phyloP scores from a whole-genome alignment of 257 asterid genomes.

The Coffea eugenioides region DNA sequence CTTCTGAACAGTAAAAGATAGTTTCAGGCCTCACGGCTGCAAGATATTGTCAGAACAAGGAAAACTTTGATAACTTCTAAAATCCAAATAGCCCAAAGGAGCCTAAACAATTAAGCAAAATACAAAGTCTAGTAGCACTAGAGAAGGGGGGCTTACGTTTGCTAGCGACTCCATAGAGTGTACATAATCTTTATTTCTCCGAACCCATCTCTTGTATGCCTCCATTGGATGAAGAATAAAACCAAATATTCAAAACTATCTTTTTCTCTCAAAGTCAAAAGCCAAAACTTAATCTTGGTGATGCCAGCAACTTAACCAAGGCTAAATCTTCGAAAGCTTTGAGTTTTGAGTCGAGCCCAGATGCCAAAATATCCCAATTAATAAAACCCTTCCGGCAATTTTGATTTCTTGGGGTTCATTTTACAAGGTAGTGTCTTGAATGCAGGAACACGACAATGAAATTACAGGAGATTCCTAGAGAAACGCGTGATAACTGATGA shows the following conservation, averaged over 20 bases:
- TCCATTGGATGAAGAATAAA: slow-evolving; percentile 52
- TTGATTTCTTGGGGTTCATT: background rate
- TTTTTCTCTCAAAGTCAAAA: background rate
- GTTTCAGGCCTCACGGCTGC: too few species aligned
- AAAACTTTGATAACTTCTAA: background rate
- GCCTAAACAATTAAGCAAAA: background rate
- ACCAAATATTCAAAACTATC: slow-evolving; percentile 16
- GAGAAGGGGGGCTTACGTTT: slow-evolving; percentile 56
- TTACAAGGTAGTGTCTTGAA: too few species aligned
- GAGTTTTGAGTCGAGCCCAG: background rate
- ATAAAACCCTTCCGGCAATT: background rate
- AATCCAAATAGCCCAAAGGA: background rate
- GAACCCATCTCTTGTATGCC: slow-evolving; percentile 89
- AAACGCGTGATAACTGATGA: too few species aligned
- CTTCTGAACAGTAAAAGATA: too few species aligned
- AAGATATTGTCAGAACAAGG: background rate
- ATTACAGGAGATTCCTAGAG: background rate
- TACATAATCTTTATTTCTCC: slow-evolving; percentile 73
- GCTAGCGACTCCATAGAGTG: slow-evolving; percentile 86
- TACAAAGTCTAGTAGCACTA: background rate
- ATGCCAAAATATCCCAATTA: background rate
- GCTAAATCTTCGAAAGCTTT: background rate
- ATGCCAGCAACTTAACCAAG: background rate
- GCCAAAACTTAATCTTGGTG: background rate
- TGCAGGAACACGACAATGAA: background rate